phyloP scores from a whole-genome alignment of 2,329 filamentous ascomycete species.

The Gyromitra esculenta region DNA sequence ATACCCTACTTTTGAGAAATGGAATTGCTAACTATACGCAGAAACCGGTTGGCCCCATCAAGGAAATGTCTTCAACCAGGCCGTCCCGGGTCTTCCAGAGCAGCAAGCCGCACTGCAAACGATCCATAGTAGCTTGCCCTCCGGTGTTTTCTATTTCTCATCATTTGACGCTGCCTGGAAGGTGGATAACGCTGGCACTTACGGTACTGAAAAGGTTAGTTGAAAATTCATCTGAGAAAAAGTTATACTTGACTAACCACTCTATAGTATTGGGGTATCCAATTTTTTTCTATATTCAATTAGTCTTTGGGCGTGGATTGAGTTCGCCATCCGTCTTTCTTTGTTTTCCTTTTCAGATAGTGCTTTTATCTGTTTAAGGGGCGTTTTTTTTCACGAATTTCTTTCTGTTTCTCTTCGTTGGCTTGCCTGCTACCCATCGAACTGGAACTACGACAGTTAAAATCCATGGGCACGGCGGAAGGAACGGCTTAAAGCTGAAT shows the following conservation, averaged over 20 bases:
- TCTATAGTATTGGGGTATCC: constrained; percentile 44
- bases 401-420: constrained; percentile 27
- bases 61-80: constrained; percentile 67
- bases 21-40: constrained; percentile 12
- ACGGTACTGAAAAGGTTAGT: constrained; percentile 78
- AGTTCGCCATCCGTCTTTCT: not conserved
- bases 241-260: constrained; percentile 22
- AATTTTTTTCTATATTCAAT: not conserved
- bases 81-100: constrained; percentile 74
- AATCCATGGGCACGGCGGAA: constrained; percentile 21
- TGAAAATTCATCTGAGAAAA: not conserved
- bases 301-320: not conserved
- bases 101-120: constrained; percentile 73
- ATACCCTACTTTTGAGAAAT: not conserved
- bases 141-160: constrained; percentile 76
- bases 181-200: constrained; percentile 69
- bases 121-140: constrained; percentile 70
- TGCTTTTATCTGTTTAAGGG: constrained; percentile 29
- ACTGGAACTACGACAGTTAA: constrained; percentile 19
- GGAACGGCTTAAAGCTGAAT: constrained; percentile 5
- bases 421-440: constrained; percentile 27
- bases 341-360: not conserved
- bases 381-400: constrained; percentile 30
- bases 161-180: constrained; percentile 87
- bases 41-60: constrained; percentile 85